Evolutionary conservation across 2,329 filamentous ascomycete species (phyloP).

Genomic region (Chaetomiaceae sp.): DNA sequence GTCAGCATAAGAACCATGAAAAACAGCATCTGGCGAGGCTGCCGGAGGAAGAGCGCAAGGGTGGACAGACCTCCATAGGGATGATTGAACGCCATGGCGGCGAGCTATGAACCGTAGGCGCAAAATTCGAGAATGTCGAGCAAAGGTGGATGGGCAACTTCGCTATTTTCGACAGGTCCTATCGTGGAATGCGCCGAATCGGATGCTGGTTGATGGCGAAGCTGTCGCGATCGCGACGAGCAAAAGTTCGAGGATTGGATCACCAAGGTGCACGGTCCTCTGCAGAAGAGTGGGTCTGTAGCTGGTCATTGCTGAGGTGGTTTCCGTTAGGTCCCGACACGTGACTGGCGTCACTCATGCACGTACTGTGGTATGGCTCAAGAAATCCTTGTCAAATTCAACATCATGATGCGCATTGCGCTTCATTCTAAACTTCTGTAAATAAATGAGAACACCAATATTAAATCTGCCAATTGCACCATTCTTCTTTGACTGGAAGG

Average conservation of each 20-base stretch:
- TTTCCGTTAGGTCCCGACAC: no score
- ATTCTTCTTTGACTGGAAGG: background rate
- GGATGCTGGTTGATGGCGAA: background rate
- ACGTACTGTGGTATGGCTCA: no score
- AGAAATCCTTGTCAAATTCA: no score
- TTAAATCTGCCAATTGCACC: no score
- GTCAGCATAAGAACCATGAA: conserved; percentile 1
- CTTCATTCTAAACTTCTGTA: no score
- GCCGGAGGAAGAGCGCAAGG: conserved; percentile 1
- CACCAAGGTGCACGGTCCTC: conserved; percentile 5
- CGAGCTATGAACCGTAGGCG: background rate
- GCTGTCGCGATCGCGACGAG: conserved; percentile 11
- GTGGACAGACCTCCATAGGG: conserved; percentile 51
- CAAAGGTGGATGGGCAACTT: background rate
- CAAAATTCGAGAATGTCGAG: background rate
- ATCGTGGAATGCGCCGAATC: no score
- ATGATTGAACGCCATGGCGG: conserved; percentile 55
- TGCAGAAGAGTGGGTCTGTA: no score
- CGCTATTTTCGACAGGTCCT: background rate
- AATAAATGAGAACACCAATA: no score
- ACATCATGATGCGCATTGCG: no score
- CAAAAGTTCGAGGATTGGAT: conserved; percentile 17
- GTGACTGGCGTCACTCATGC: no score
- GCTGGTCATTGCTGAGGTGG: no score
- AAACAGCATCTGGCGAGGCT: background rate